These are phyloP conservation scores for Sporisorium exsertum DNA, from an alignment of 1,284 basidiomycete genomes.

Conservation along the genomic window DNA sequence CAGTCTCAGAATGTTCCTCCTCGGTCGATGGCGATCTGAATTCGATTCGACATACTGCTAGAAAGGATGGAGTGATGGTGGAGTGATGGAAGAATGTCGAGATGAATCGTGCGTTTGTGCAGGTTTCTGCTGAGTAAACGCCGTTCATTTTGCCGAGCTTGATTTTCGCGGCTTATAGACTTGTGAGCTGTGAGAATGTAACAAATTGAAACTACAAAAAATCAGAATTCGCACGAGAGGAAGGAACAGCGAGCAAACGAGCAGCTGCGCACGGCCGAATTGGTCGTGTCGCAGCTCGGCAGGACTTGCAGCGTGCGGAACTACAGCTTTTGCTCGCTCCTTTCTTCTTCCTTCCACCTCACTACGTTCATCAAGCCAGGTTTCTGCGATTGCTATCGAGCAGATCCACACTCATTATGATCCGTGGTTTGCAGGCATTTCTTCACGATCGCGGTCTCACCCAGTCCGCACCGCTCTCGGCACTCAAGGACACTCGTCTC, in stretches of 20 bases:
- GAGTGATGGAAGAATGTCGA: background rate
- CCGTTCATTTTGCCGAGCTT: constrained; percentile 23
- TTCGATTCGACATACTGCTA: constrained; percentile 37
- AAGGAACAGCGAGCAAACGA: background rate
- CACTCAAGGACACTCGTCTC: constrained; percentile 89
- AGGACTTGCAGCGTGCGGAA: background rate
- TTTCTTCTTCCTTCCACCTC: constrained; percentile 4
- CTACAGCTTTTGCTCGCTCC: background rate
- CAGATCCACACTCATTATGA: constrained; percentile 24
- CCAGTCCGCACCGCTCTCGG: constrained; percentile 83
- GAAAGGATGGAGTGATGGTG: background rate
- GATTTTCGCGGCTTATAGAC: background rate
- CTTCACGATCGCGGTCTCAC: constrained; percentile 86
- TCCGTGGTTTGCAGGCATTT: constrained; percentile 49
- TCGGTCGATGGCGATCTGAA: constrained; percentile 65
- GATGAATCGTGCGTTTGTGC: constrained; percentile 16
- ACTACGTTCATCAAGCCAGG: background rate
- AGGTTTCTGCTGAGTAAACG: constrained; percentile 7
- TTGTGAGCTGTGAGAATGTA: background rate
- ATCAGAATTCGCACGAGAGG: constrained; percentile 10
- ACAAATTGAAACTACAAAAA: background rate
- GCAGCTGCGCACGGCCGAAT: constrained; percentile 6
- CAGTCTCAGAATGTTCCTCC: constrained; percentile 69
- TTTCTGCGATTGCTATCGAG: background rate
- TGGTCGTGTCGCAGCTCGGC: background rate